Base-by-base conservation (phyloP, 192 early-diverging fungal genomes). In the Rhizophagus sp. region DNA sequence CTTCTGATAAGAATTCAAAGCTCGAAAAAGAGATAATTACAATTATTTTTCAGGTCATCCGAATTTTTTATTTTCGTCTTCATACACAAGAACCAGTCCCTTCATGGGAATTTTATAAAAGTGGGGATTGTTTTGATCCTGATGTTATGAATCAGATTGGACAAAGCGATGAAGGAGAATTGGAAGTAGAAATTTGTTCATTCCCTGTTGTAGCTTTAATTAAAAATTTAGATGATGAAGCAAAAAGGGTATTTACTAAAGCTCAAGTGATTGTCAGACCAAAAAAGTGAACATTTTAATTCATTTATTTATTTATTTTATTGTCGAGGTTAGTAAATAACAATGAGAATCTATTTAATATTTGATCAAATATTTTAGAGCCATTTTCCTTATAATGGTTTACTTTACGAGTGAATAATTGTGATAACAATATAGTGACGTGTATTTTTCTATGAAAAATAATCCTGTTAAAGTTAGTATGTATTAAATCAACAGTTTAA, bases 171-270 rank as follows among this genome's bases (percentile, higher is more conserved):
- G 63, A 65, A 24, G 39, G 41, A 24, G 71, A 47, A 50, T 66
- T 4, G n/a, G 76, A 66, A 15, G 36, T 77, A 25, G 76, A 77
- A 66, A 66, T 77, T 39, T 77, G 76, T 65, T 64, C 49, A 17
- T 77, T 77, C n/a, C 76, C 63, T 1, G 44, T 62, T 36, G 64
- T 49, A 15, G 24, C 34, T 10, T 36, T 33, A 33, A 67, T 34
- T 12, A 11, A 33, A 19, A 64, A 64, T 64, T 11, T 12, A 25
- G 11, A 9, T 64, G 33, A 77, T 17, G 24, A 22, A 10, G 10
- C 44, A 5, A 12, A n/a, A 2, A 52, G 76, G 4, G 76, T 77
- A 17, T 47, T 77, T 63, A 66, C 76, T 77, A 66, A 77, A 44
- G 75, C 76, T 39, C 61, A 39, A 36, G 76, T 77, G 33, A 41